Conservation (phyloP, 352 stramenopile species). For the Phytopythium mirpurense region DNA sequence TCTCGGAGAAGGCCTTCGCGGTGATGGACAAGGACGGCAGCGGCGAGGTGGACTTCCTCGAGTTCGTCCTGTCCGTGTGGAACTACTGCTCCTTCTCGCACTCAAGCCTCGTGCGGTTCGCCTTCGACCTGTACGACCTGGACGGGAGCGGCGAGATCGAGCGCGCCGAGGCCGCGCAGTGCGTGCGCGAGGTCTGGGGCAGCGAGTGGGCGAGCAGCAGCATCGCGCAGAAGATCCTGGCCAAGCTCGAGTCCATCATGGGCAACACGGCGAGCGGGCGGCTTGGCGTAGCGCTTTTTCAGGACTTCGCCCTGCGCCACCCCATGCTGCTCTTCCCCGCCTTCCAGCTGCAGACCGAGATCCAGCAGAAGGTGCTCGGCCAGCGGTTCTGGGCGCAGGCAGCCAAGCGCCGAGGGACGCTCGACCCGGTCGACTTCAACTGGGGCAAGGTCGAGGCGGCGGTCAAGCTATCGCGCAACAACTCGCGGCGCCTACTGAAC, state of each 20-base stretch:
- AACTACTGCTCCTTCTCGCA: slow-evolving; percentile 77
- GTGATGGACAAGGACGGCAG: slow-evolving; percentile 69
- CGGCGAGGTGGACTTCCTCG: slow-evolving; percentile 64
- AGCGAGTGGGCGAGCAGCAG: slow-evolving; percentile 41
- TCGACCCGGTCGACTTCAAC: slow-evolving; percentile 30
- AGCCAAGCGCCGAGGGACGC: slow-evolving; percentile 27
- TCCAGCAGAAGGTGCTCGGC: slow-evolving; percentile 53
- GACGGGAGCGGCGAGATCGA: slow-evolving; percentile 71
- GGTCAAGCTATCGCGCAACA: slow-evolving; percentile 19
- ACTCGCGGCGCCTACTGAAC: slow-evolving; percentile 16
- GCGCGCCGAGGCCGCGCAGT: slow-evolving; percentile 36
- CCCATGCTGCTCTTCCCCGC: slow-evolving; percentile 66
- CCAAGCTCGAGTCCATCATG: slow-evolving; percentile 50
- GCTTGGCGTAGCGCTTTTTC: slow-evolving; percentile 38
- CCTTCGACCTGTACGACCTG: slow-evolving; percentile 70
- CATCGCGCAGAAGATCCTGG: slow-evolving; percentile 51
- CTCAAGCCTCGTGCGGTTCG: slow-evolving; percentile 53
- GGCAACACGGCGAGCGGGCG: slow-evolving; percentile 20
- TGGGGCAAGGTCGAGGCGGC: slow-evolving; percentile 33
- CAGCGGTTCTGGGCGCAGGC: slow-evolving; percentile 51
- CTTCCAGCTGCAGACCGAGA: slow-evolving; percentile 62
- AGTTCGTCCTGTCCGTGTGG: slow-evolving; percentile 74
- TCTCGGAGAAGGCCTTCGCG: slow-evolving; percentile 66
- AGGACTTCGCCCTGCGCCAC: slow-evolving; percentile 50
- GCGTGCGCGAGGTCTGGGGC: slow-evolving; percentile 57